These are phyloP conservation scores for Arachis stenosperma DNA, from an alignment of 306 rosid species.

Conservation along the genomic window DNA sequence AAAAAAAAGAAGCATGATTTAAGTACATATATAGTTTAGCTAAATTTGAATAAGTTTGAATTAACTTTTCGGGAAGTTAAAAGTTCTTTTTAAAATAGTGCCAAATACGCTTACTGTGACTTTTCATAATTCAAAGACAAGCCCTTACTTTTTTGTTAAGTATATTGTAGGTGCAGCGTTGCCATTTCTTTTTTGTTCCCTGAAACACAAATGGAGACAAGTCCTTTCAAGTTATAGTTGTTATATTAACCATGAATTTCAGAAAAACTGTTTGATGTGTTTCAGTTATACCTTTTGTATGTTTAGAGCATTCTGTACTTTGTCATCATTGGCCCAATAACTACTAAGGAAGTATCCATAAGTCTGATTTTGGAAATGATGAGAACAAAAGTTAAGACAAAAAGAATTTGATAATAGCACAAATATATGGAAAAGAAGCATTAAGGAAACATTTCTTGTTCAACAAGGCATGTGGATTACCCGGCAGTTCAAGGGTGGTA, in stretches of 20 bases:
- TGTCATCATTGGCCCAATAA: slow-evolving; percentile 62
- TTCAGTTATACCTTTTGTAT: slow-evolving; percentile 49
- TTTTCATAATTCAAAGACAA: too few species aligned
- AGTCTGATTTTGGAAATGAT: slow-evolving; percentile 17
- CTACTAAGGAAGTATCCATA: slow-evolving; percentile 41
- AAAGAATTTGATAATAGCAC: background rate
- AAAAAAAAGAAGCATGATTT: background rate
- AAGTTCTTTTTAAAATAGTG: too few species aligned
- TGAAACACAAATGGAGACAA: slow-evolving; percentile 32
- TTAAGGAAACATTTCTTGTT: background rate
- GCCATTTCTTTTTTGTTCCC: slow-evolving; percentile 69
- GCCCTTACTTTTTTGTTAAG: background rate
- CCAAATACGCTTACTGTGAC: too few species aligned
- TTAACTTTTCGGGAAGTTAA: too few species aligned
- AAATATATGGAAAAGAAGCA: background rate
- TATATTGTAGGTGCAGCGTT: slow-evolving; percentile 39
- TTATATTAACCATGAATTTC: background rate
- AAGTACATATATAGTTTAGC: background rate
- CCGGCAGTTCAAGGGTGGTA: slow-evolving; percentile 48
- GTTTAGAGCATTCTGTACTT: slow-evolving; percentile 61
- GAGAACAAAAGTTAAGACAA: too few species aligned
- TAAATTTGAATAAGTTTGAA: background rate
- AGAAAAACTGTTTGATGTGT: background rate
- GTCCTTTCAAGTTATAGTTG: background rate
- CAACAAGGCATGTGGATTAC: slow-evolving; percentile 34